phyloP scores from a whole-genome alignment of 305 asterid genomes.

The Plantago lanceolata region DNA sequence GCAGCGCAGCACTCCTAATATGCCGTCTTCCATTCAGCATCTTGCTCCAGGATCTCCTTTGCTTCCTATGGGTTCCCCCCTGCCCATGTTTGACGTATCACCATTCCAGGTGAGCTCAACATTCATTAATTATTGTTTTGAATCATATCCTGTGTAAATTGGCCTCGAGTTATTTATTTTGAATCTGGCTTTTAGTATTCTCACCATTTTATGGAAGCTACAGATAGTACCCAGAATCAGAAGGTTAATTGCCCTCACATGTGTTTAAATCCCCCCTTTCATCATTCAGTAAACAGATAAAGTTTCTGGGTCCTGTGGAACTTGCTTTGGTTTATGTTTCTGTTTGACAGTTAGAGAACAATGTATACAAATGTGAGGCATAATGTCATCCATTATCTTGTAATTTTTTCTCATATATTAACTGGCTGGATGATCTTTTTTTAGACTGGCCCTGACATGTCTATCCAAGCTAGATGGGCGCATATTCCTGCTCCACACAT shows the following conservation, averaged over 20 bases:
- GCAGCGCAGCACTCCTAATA: constrained; percentile 56
- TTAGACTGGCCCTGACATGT: constrained; percentile 66
- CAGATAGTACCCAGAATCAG: too few species aligned
- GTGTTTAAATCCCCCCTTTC: background rate
- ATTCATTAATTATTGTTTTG: constrained; percentile 13
- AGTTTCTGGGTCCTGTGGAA: constrained; percentile 4
- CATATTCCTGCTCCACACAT: constrained; percentile 64
- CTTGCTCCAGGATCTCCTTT: constrained; percentile 90
- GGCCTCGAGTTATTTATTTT: too few species aligned
- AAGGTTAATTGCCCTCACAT: too few species aligned
- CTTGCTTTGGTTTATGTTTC: constrained; percentile 6
- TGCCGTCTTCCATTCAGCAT: constrained; percentile 66
- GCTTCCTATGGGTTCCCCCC: constrained; percentile 69
- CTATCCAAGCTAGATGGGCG: constrained; percentile 80
- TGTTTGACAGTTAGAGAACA: constrained; percentile 12
- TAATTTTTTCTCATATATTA: constrained; percentile 2
- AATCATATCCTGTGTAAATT: background rate
- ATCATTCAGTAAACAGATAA: constrained; percentile 2
- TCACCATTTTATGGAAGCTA: too few species aligned
- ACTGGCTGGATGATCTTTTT: constrained; percentile 13
- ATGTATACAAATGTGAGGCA: background rate
- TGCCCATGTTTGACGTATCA: constrained; percentile 85
- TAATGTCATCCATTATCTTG: constrained; percentile 13
- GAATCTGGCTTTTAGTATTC: too few species aligned
- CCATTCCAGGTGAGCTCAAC: constrained; percentile 71